phyloP scores from a whole-genome alignment of 2,329 filamentous ascomycete species.

The Botrytis fragariae region DNA sequence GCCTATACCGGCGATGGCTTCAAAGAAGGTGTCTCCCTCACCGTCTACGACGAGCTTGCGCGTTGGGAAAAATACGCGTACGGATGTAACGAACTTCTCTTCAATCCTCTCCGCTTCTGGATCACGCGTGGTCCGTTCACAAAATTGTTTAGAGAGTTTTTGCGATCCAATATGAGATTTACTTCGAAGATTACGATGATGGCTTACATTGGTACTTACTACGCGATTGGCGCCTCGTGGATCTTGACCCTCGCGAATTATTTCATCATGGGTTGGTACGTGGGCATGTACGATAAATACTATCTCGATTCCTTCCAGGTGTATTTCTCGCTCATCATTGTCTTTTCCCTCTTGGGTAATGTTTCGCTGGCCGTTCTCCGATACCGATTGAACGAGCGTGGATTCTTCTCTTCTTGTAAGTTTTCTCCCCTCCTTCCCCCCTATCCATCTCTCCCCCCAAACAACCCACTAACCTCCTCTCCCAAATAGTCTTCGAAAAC shows the following conservation, averaged over 20 bases:
- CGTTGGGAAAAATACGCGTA: slow-evolving; percentile 89
- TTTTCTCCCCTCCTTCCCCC: too few species aligned
- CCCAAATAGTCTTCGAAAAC: slow-evolving; percentile 48
- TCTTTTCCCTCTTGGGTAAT: slow-evolving; percentile 62
- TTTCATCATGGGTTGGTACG: slow-evolving; percentile 73
- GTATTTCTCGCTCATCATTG: slow-evolving; percentile 76
- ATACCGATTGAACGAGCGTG: slow-evolving; percentile 64
- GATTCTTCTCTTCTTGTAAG: slow-evolving; percentile 11
- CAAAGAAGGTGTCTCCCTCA: slow-evolving; percentile 80
- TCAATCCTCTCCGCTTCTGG: slow-evolving; percentile 75
- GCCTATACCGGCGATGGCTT: slow-evolving; percentile 74
- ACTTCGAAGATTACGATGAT: slow-evolving; percentile 74
- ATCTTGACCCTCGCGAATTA: slow-evolving; percentile 71
- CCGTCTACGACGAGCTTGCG: slow-evolving; percentile 79
- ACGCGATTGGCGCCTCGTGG: slow-evolving; percentile 74
- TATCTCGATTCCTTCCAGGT: slow-evolving; percentile 77
- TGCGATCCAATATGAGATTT: slow-evolving; percentile 71
- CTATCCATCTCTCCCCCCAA: too few species aligned
- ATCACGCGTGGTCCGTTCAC: slow-evolving; percentile 72
- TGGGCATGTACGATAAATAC: slow-evolving; percentile 75
- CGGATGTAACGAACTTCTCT: slow-evolving; percentile 78
- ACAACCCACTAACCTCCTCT: background rate
- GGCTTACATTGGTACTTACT: slow-evolving; percentile 78
- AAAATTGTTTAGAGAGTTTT: slow-evolving; percentile 70
- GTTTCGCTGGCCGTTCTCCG: slow-evolving; percentile 69